These are phyloP conservation scores for Fusarium heterosporum DNA, from an alignment of 2,329 filamentous ascomycete species.

Conservation along the genomic window DNA sequence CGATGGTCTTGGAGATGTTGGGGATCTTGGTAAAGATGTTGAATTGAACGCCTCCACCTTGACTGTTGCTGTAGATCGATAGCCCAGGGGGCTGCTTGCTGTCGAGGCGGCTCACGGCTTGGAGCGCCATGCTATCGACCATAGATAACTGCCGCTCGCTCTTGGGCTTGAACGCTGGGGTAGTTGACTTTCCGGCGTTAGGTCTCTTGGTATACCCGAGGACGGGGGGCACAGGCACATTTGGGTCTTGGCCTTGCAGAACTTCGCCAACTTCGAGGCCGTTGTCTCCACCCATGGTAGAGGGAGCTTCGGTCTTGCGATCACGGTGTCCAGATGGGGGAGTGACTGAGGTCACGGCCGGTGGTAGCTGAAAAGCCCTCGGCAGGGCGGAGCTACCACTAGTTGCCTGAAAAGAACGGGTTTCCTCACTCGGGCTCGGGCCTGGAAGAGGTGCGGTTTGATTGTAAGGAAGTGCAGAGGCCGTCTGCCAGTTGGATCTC, in stretches of 20 bases:
- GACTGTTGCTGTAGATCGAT: constrained; percentile 16
- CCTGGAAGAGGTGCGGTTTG: neutral
- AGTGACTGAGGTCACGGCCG: neutral
- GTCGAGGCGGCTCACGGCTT: neutral
- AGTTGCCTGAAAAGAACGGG: neutral
- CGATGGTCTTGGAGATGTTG: constrained; percentile 1
- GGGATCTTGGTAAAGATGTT: constrained; percentile 21
- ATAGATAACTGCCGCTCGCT: neutral
- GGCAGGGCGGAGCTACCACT: neutral
- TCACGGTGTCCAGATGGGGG: neutral
- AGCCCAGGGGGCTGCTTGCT: neutral
- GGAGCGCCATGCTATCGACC: constrained; percentile 18
- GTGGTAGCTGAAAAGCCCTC: neutral
- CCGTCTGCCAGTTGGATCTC: neutral
- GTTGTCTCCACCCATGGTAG: neutral
- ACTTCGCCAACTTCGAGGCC: neutral
- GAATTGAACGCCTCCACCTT: constrained; percentile 10
- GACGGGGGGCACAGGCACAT: neutral
- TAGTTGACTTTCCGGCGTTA: neutral
- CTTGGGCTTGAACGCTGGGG: neutral
- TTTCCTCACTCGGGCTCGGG: neutral
- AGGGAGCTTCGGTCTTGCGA: neutral
- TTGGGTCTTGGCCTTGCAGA: neutral
- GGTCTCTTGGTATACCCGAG: neutral
- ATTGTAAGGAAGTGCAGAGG: neutral